Conservation (phyloP, 2,329 filamentous ascomycete species). For the Nigrospora oryzae region DNA sequence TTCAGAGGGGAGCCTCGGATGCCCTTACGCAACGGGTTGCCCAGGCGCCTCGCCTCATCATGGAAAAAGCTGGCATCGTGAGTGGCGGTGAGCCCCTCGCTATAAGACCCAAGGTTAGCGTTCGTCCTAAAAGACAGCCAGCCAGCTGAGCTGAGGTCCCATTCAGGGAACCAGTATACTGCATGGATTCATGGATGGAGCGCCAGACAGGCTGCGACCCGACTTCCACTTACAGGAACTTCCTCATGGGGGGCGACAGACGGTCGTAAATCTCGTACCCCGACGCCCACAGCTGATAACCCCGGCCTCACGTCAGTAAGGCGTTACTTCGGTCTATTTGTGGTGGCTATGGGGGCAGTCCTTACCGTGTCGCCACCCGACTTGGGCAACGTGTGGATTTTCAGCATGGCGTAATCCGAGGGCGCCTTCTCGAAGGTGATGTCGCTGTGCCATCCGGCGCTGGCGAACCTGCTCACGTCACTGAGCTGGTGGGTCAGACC, state of each 20-base stretch:
- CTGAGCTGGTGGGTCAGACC: conserved; percentile 41
- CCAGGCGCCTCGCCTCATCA: conserved; percentile 37
- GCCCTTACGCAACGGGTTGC: conserved; percentile 32
- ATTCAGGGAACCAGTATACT: too few species aligned
- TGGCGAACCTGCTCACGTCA: conserved; percentile 38
- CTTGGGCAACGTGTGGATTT: conserved; percentile 36
- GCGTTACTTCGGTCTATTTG: background rate
- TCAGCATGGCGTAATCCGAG: conserved; percentile 44
- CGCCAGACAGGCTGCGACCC: too few species aligned
- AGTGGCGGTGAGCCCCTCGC: conserved; percentile 38
- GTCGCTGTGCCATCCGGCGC: conserved; percentile 42
- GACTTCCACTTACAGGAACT: conserved; percentile 22
- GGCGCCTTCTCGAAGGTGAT: conserved; percentile 46
- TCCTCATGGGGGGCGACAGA: conserved; percentile 36
- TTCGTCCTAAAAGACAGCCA: too few species aligned
- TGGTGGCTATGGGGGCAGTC: background rate
- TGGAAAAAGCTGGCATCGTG: conserved; percentile 41
- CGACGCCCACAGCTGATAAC: conserved; percentile 33
- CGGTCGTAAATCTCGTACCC: conserved; percentile 47
- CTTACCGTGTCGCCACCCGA: conserved; percentile 35
- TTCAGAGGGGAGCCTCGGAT: conserved; percentile 49
- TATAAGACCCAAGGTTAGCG: too few species aligned
- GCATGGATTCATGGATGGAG: too few species aligned
- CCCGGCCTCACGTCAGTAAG: background rate
- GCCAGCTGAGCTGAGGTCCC: too few species aligned